Percentiles rank a stretch among this genome's conserved stretches.
Conservation (phyloP, 345 rosid species). For the Brassica juncea region DNA sequence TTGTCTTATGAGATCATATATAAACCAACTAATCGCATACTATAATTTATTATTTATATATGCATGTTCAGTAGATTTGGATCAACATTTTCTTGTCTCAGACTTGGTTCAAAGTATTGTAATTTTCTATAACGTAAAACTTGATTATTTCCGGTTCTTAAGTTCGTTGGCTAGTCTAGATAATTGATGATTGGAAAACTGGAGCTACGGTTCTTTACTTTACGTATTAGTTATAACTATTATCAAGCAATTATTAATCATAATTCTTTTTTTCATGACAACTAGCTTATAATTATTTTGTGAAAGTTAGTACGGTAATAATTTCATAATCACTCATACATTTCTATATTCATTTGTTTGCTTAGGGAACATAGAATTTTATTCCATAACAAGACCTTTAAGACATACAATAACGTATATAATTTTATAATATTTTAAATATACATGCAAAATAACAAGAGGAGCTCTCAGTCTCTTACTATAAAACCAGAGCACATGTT, state of each 20-base stretch:
- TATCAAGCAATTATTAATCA: background rate
- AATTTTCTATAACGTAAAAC: background rate
- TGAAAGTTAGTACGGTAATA: constrained; percentile 1
- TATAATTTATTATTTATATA: background rate
- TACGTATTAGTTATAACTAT: background rate
- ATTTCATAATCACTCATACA: background rate
- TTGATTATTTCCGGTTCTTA: background rate
- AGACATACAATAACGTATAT: constrained; percentile 1
- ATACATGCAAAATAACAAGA: constrained; percentile 12
- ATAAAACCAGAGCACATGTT: constrained; percentile 33
- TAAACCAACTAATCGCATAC: constrained; percentile 8
- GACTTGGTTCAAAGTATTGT: constrained; percentile 22
- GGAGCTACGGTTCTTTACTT: constrained; percentile 8
- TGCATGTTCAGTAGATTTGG: constrained; percentile 17
- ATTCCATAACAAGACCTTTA: constrained; percentile 10
- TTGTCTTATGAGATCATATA: constrained; percentile 14
- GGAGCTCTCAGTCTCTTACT: constrained; percentile 30
- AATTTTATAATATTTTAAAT: background rate
- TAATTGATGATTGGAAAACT: background rate
- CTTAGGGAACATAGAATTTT: background rate
- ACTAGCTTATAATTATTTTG: constrained; percentile 23
- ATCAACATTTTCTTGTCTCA: constrained; percentile 4
- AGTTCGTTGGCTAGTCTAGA: background rate
- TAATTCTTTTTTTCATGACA: constrained; percentile 12
- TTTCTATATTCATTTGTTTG: background rate